Evolutionary conservation across 108 stramenopile genomes (phyloP).

Genomic region (Pseudonitzschia pungens): DNA sequence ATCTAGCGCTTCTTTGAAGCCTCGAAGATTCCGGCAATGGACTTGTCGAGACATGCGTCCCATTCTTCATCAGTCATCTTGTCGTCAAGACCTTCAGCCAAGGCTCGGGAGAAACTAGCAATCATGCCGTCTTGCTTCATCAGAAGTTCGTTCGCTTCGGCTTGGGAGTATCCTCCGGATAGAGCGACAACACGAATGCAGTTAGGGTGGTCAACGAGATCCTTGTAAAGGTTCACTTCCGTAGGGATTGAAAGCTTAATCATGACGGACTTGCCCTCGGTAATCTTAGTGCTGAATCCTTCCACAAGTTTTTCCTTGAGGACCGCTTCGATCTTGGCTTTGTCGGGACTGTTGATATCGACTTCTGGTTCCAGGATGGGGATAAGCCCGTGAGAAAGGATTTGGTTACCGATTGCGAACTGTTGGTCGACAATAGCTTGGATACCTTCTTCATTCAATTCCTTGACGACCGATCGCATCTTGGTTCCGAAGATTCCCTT

Average conservation of each 20-base stretch:
- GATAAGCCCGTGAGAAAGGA: slow-evolving; percentile 56
- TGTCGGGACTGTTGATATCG: slow-evolving; percentile 60
- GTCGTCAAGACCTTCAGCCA: slow-evolving; percentile 63
- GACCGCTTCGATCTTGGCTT: slow-evolving; percentile 60
- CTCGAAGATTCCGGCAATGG: slow-evolving; percentile 59
- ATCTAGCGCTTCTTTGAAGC: slow-evolving; percentile 39
- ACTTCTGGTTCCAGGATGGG: slow-evolving; percentile 89
- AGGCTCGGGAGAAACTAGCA: slow-evolving; percentile 78
- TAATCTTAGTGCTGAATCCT: slow-evolving; percentile 50
- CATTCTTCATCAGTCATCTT: slow-evolving; percentile 61
- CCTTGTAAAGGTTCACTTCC: slow-evolving; percentile 60
- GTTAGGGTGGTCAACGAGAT: slow-evolving; percentile 64
- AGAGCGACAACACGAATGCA: slow-evolving; percentile 75
- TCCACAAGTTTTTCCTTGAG: slow-evolving; percentile 55
- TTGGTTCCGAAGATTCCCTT: slow-evolving; percentile 80
- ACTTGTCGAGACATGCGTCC: slow-evolving; percentile 47
- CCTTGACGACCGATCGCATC: slow-evolving; percentile 71
- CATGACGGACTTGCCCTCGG: slow-evolving; percentile 55
- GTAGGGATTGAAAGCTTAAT: slow-evolving; percentile 74
- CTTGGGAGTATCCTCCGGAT: slow-evolving; percentile 71
- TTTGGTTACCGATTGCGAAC: slow-evolving; percentile 70
- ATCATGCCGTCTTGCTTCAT: slow-evolving; percentile 66
- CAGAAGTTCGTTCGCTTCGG: slow-evolving; percentile 56
- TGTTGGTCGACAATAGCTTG: slow-evolving; percentile 79
- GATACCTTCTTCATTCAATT: slow-evolving; percentile 67